Evolutionary conservation across 108 stramenopile species (phyloP), one percentile per base, ranked within the genome.

Genomic region (Cylindrotheca fusiformis): DNA sequence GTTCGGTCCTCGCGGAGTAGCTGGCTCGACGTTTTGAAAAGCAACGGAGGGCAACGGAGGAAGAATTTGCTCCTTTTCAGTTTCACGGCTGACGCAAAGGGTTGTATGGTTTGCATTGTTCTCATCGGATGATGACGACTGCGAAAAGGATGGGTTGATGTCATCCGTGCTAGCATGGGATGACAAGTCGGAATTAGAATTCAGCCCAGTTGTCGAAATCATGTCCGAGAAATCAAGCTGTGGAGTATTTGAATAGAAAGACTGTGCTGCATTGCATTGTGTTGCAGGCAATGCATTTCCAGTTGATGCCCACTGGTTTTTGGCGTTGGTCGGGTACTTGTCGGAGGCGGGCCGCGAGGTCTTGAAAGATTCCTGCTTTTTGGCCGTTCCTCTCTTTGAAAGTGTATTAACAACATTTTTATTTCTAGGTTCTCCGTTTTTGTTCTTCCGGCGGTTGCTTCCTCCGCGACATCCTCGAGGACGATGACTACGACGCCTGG

Each of bases 381-480:
- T 51, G 31, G 52, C 44, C 8, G 29, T 1, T 25, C 55, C 55
- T 47, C 47, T 47, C 53, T 21, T 48, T 48, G 55, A 49, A 44
- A 1, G 55, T 44, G 22, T 56, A 30, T 47, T 56, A 31, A 21
- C 31, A 48, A 28, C 22, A 56, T 48, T 48, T 20, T 66, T 55
- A 21, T 66, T 66, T 47, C 33, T 29, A 49, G 28, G 48, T 19
- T 66, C 55, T 27, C 47, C 63, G 10, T 25, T 52, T 4, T 63
- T 63, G 29, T 63, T 29, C 28, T 29, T 58, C 46, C 71, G 56
- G 27, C 71, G 71, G 46, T 72, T 72, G 33, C 63, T 65, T 18
- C 71, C 71, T 48, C 71, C 71, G 20, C 71, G 71, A 32, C 71
- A 72, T 25, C 71, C 71, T 29, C 71, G 45, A 25, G 71, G 71